These are phyloP conservation scores for Albophoma yamanashiensis DNA, from an alignment of 2,329 filamentous ascomycete genomes.

Conservation along the genomic window DNA sequence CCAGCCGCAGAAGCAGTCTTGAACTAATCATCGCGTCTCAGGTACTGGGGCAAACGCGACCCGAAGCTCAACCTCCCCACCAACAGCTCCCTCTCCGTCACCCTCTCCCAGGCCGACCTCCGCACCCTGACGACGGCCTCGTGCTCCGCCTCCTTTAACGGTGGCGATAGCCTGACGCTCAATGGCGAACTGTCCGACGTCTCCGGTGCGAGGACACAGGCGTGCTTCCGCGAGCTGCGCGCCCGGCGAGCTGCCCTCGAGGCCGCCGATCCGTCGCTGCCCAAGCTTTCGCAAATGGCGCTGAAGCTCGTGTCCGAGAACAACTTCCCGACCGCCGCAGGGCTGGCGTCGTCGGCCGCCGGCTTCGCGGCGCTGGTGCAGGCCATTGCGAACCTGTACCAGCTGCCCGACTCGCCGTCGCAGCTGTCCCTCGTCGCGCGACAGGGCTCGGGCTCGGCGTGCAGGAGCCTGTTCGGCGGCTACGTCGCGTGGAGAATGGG, in stretches of 20 bases:
- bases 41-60: constrained; percentile 95
- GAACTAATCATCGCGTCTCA: neutral
- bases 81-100: constrained; percentile 95
- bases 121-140: constrained; percentile 94
- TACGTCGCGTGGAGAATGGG: constrained; percentile 95
- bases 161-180: constrained; percentile 63
- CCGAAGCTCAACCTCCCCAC: constrained; percentile 89
- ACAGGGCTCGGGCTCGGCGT: constrained; percentile 91
- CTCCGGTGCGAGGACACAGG: constrained; percentile 80
- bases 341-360: constrained; percentile 64
- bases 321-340: constrained; percentile 97
- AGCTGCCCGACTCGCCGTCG: constrained; percentile 67
- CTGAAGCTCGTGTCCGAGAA: constrained; percentile 90
- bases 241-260: constrained; percentile 68
- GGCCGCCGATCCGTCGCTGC: constrained; percentile 58
- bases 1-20: neutral
- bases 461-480: constrained; percentile 84
- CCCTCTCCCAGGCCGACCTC: constrained; percentile 85
- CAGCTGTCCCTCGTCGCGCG: constrained; percentile 83
- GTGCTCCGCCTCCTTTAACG: constrained; percentile 62
- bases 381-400: constrained; percentile 85
- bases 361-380: constrained; percentile 64
- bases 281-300: constrained; percentile 65
- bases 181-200: constrained; percentile 80
- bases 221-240: constrained; percentile 82